Evolutionary conservation across 2,329 filamentous ascomycete genomes (phyloP).

Genomic region (Curvularia lunata): DNA sequence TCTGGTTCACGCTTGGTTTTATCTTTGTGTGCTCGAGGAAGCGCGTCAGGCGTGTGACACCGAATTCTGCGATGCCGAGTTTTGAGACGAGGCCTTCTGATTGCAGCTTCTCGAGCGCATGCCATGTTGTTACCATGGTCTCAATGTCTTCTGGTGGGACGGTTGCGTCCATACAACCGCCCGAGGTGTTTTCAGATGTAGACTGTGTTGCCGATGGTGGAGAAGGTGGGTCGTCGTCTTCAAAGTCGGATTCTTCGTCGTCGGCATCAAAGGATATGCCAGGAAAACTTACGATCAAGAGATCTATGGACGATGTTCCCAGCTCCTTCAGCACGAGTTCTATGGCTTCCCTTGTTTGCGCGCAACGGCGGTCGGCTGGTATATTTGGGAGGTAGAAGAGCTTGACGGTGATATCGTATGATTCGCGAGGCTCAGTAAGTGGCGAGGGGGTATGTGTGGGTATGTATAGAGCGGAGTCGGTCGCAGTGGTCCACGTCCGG

Average conservation of each 20-base stretch:
- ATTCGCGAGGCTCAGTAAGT: conserved; percentile 77
- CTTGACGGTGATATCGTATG: conserved; percentile 96
- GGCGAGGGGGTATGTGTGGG: conserved; percentile 74
- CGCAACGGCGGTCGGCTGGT: conserved; percentile 66
- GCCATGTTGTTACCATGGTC: conserved; percentile 70
- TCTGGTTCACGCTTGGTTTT: conserved; percentile 86
- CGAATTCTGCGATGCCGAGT: conserved; percentile 90
- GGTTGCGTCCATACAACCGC: conserved; percentile 34
- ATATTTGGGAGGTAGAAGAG: conserved; percentile 86
- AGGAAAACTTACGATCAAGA: conserved; percentile 92
- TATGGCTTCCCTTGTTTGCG: conserved; percentile 79
- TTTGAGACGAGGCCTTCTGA: conserved; percentile 72
- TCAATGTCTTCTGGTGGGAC: conserved; percentile 62
- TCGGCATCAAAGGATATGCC: conserved; percentile 93
- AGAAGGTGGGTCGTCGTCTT: conserved; percentile 56
- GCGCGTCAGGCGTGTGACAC: conserved; percentile 77
- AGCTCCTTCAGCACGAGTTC: conserved; percentile 81
- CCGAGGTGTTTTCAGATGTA: conserved; percentile 53
- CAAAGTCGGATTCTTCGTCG: conserved; percentile 77
- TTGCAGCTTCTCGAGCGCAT: conserved; percentile 74
- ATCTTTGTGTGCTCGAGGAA: conserved; percentile 76
- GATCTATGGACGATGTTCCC: conserved; percentile 75
- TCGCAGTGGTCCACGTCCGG: conserved; percentile 70
- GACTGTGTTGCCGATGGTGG: conserved; percentile 28
- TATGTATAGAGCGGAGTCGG: conserved; percentile 66